Evolutionary conservation across 2,329 filamentous ascomycete genomes (phyloP), one percentile per base, ranked within the genome.

Genomic region (Fusarium citri): DNA sequence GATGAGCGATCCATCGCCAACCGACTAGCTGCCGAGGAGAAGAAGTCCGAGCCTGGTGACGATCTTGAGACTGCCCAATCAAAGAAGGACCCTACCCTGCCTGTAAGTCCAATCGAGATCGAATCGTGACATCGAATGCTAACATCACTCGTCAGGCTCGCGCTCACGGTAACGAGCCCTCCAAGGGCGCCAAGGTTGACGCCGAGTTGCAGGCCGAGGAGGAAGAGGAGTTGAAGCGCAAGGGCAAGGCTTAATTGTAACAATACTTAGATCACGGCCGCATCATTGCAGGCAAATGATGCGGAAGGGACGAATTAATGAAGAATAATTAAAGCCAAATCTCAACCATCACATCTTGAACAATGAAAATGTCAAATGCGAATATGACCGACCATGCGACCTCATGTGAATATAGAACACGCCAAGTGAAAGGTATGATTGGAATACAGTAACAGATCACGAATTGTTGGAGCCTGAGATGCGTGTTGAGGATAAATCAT

Each of bases 1-100:
- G 91, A 93, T 73, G 83, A 92, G 79, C 86, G 91, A 76, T 84
- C 89, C 45, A 92, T 93, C 55, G 88, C 88, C 78, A 93, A 93
- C 84, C 89, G 89, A 74, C 82, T 93, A 28, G 91, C 84, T 25
- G 87, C 87, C 20, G 91, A 90, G 76, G 84, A 86, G 67, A 55
- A 61, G 62, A 78, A 77, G 75, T 80, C 81, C 3, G 82, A 86
- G 55, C 72, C 85, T 26, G 81, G 83, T 28, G 83, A 88, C 15
- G 78, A 82, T 65, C 68, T 72, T 3, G 81, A 86, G 76, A 81
- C 78, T 15, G 76, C 76, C 2, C 70, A 78, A 59, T 73, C 68
- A 55, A 86, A 91, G 81, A 80, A 87, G 74, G 90, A 93, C 72
- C 85, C 91, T 6, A 92, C 86, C 5, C 69, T 86, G 5, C 86